A percentile compares a stretch with the other conserved stretches of the same genome.
Evolutionary conservation across 768 basidiomycete genomes (phyloP).

Genomic region (Mycena floridula): DNA sequence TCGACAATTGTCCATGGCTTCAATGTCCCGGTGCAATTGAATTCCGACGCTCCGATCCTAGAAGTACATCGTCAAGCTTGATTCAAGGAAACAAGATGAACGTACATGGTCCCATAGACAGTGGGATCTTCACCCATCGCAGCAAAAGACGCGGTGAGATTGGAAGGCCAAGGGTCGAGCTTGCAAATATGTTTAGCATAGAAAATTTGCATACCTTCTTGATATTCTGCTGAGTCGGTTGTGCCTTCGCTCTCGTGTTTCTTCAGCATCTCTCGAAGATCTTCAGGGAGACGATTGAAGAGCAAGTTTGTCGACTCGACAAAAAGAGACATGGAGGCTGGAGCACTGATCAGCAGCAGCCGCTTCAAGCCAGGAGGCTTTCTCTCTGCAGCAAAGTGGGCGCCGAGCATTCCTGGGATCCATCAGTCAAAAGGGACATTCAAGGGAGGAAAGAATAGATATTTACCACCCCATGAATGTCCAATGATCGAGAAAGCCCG

Average conservation of each 20-base stretch:
- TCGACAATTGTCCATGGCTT: not conserved
- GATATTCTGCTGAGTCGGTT: slow-evolving; percentile 28
- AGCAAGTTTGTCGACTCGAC: slow-evolving; percentile 23
- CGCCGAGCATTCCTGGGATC: slow-evolving; percentile 38
- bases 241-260: slow-evolving; percentile 32
- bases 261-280: slow-evolving; percentile 22
- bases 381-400: slow-evolving; percentile 24
- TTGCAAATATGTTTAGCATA: not conserved
- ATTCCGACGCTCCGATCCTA: not conserved
- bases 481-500: slow-evolving; percentile 28
- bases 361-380: slow-evolving; percentile 39
- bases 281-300: slow-evolving; percentile 23
- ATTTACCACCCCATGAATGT: slow-evolving; percentile 38
- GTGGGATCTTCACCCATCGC: slow-evolving; percentile 31
- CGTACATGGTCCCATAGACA: slow-evolving; percentile 25
- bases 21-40: not conserved
- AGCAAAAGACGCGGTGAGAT: slow-evolving; percentile 24
- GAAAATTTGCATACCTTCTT: slow-evolving; percentile 16
- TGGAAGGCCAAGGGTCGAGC: not conserved
- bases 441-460: not conserved
- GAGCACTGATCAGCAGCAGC: slow-evolving; percentile 39
- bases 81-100: not conserved
- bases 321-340: slow-evolving; percentile 41
- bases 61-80: not conserved
- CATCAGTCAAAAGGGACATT: not conserved